A percentile compares a stretch with the other conserved stretches of the same genome.
Evolutionary conservation across 2,329 filamentous ascomycete species (phyloP).

Genomic region (Aspergillus quadricinctus): DNA sequence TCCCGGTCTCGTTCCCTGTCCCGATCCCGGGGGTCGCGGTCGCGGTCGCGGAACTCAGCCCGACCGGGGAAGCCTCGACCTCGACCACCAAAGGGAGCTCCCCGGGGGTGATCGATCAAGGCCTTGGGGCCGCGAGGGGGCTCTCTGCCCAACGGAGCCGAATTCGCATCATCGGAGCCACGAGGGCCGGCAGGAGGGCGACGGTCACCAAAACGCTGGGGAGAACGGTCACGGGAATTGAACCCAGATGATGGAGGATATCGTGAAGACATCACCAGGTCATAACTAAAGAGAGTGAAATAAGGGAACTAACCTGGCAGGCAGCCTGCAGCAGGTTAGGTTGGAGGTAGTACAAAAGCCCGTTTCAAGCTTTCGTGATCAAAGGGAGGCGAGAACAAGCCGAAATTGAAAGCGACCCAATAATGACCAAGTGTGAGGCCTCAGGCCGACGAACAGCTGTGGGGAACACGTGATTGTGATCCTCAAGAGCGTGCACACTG

Average conservation of each 20-base stretch:
- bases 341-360: slow-evolving; percentile 39
- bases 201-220: slow-evolving; percentile 66
- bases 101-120: slow-evolving; percentile 64
- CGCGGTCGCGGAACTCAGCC: slow-evolving; percentile 45
- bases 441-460: slow-evolving; percentile 11
- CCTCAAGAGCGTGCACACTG: slow-evolving; percentile 11
- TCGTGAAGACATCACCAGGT: slow-evolving; percentile 52
- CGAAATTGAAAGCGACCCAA: background rate
- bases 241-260: slow-evolving; percentile 61
- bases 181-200: slow-evolving; percentile 53
- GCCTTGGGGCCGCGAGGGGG: slow-evolving; percentile 80
- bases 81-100: slow-evolving; percentile 37
- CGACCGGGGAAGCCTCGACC: slow-evolving; percentile 42
- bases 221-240: slow-evolving; percentile 63
- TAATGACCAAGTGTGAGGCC: slow-evolving; percentile 2
- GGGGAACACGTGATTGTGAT: slow-evolving; percentile 26
- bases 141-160: slow-evolving; percentile 59
- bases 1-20: slow-evolving; percentile 37
- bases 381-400: background rate
- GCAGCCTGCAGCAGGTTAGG: slow-evolving; percentile 36
- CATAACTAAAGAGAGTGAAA: slow-evolving; percentile 31
- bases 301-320: slow-evolving; percentile 17
- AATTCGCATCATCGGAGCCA: slow-evolving; percentile 55
- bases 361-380: slow-evolving; percentile 12
- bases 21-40: slow-evolving; percentile 57